These are phyloP conservation scores for Scedosporium minutisporum DNA, from an alignment of 2,329 filamentous ascomycete genomes.

Conservation along the genomic window DNA sequence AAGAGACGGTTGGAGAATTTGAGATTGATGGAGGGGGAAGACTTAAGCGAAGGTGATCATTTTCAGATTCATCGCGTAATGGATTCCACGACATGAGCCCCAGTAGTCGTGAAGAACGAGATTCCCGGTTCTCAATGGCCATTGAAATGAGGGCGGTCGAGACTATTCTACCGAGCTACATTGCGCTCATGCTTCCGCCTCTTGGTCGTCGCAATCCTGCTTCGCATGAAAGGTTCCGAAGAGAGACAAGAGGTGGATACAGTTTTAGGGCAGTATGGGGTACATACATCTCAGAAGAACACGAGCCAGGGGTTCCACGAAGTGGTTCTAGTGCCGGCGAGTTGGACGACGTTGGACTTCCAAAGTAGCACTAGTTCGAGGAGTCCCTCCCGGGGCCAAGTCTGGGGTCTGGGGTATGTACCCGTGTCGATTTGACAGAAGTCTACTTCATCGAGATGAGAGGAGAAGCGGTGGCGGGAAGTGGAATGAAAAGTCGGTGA, in stretches of 20 bases:
- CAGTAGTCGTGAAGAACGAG: background rate
- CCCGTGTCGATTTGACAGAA: no score
- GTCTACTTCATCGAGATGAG: background rate
- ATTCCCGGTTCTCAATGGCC: background rate
- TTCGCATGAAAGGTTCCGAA: no score
- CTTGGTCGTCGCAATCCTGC: background rate
- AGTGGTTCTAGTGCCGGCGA: background rate
- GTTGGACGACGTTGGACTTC: background rate
- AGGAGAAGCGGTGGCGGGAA: background rate
- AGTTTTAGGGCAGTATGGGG: background rate
- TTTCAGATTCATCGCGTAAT: background rate
- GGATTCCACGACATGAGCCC: background rate
- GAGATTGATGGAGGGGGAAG: background rate
- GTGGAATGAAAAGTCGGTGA: background rate
- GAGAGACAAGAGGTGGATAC: background rate
- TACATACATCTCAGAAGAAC: background rate
- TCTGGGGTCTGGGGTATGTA: background rate
- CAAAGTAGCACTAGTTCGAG: background rate
- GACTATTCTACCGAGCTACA: background rate
- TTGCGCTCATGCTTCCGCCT: background rate
- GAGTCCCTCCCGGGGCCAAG: background rate
- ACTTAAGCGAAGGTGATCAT: background rate
- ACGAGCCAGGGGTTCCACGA: background rate
- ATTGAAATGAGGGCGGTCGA: background rate
- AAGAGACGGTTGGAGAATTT: background rate